Evolutionary conservation across 331 rosid species (phyloP).

Genomic region (Ulmus americana): DNA sequence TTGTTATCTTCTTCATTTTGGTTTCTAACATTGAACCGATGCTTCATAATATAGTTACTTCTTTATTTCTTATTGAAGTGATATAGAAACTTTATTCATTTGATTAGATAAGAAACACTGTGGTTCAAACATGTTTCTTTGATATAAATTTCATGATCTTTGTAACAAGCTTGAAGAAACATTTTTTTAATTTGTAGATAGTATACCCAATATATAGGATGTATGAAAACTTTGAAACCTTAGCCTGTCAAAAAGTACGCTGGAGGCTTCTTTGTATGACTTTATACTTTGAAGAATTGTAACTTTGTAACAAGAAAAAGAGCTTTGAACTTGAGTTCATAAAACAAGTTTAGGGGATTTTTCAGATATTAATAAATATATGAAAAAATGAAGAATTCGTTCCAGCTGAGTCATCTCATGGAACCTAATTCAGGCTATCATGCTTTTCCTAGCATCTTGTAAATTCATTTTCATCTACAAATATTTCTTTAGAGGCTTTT

Average conservation of each 20-base stretch:
- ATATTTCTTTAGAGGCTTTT: neutral
- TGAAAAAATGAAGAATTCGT: neutral
- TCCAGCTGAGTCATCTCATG: neutral
- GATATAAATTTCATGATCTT: neutral
- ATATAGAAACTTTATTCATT: neutral
- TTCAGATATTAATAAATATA: no score
- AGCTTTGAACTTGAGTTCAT: no score
- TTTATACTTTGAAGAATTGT: neutral
- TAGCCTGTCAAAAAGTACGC: neutral
- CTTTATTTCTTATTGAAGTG: neutral
- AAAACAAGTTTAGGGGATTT: no score
- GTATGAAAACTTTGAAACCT: neutral
- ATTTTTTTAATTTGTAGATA: no score
- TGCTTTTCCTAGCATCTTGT: neutral
- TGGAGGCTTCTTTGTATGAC: neutral
- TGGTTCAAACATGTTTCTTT: neutral
- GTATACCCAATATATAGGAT: neutral
- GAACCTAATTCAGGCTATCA: neutral
- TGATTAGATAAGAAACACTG: neutral
- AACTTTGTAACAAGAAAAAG: neutral
- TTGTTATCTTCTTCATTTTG: slow-evolving; percentile 9
- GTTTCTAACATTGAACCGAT: neutral
- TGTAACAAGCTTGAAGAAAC: neutral
- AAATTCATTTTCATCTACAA: neutral
- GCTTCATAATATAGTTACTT: neutral